Evolutionary conservation across 2,329 filamentous ascomycete species (phyloP), one percentile per base, ranked within the genome.

Genomic region (Diaporthe citrichinensis): DNA sequence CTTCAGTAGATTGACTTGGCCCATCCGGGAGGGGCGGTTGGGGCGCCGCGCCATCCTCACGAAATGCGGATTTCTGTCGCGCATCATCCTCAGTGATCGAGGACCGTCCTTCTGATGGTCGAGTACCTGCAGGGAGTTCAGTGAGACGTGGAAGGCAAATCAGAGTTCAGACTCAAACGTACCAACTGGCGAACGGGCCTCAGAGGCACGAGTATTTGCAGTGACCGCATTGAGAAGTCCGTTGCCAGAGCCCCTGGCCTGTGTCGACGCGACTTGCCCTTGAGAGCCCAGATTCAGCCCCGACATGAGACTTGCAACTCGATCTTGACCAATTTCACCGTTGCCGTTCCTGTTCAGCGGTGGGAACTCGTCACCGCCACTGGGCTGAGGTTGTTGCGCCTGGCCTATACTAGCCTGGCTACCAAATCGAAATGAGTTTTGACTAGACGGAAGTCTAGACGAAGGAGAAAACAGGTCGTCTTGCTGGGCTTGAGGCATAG

Each of bases 151-250:
- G 46, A 59, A 44, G 10, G 17, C 20, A 41, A 36, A n/a, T 28
- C 20, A 14, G 20, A 46, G 36, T 28, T 28, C 20, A 14, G 23
- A 14, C 25, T n/a, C 8, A 36, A 31, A 28, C 82, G 46, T 74
- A 80, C 85, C 86, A 68, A 87, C 85, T 2, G 89, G 87, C 49
- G 89, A 88, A 74, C 88, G 87, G 44, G 81, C 83, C 62, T 92
- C 88, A 59, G 84, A 83, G 49, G 87, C 82, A 72, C 90, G 86
- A 74, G 84, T 88, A 77, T 89, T 92, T 7, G 90, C 90, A 58
- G 91, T 91, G n/a, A 93, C 83, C 4, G 91, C 91, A 80, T 91
- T 93, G 61, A 93, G 83, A 53, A 93, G 84, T 12, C 91, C 91
- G 79, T 93, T 93, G 17, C 88, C 90, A 28, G 82, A 81, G 73